Conservation (phyloP, 345 rosid species). For the Ceriops zippeliana region DNA sequence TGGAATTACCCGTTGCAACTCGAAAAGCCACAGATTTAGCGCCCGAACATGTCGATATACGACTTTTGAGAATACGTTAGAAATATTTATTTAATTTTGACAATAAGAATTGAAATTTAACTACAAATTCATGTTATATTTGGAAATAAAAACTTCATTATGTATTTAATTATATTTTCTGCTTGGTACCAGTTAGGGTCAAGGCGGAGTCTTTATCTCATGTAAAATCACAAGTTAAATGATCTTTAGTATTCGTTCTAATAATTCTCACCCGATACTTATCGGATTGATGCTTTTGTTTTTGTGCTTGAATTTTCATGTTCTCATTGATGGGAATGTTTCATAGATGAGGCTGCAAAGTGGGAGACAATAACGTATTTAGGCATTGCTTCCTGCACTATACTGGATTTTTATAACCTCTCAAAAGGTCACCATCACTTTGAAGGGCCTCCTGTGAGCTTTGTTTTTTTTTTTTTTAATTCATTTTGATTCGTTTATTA, state of each 20-base stretch:
- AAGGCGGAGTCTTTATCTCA: no score
- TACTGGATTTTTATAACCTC: conserved; percentile 44
- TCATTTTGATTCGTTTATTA: background rate
- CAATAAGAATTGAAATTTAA: no score
- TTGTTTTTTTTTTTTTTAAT: background rate
- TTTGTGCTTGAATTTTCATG: background rate
- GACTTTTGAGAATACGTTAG: no score
- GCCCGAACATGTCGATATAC: no score
- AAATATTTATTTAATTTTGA: no score
- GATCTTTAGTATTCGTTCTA: background rate
- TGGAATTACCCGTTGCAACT: no score
- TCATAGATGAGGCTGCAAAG: conserved; percentile 66
- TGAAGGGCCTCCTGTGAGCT: conserved; percentile 84
- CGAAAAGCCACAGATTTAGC: no score
- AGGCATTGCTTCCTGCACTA: conserved; percentile 66
- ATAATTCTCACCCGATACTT: background rate
- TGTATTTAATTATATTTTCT: no score
- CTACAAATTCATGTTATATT: no score
- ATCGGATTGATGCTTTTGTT: background rate
- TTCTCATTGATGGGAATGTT: background rate
- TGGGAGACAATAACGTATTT: conserved; percentile 92
- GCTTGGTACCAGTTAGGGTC: no score
- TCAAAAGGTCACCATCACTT: conserved; percentile 88
- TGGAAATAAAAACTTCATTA: no score
- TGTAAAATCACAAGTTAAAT: no score